phyloP scores from a whole-genome alignment of 768 basidiomycete species.

The Boletus subparvulus region DNA sequence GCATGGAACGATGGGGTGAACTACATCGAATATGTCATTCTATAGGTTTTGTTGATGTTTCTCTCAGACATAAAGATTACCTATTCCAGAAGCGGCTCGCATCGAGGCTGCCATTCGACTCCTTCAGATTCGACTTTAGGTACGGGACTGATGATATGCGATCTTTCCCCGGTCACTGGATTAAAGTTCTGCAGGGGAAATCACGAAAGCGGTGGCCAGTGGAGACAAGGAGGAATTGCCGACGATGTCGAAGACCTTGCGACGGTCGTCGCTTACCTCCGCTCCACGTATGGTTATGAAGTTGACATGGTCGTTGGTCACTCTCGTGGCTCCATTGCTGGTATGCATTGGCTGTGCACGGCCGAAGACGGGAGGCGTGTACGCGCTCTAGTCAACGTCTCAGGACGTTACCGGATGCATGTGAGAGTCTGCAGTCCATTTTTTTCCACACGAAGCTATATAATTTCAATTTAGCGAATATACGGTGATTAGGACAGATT shows the following conservation, averaged over 20 bases:
- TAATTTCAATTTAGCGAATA: slow-evolving; percentile 20
- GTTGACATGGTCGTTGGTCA: slow-evolving; percentile 74
- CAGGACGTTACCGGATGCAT: slow-evolving; percentile 77
- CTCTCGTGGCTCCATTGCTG: slow-evolving; percentile 72
- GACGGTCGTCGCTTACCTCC: slow-evolving; percentile 63
- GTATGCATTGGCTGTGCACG: slow-evolving; percentile 67
- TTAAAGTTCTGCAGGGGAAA: slow-evolving; percentile 52
- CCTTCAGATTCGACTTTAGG: slow-evolving; percentile 88
- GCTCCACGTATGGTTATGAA: slow-evolving; percentile 58
- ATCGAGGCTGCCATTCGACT: slow-evolving; percentile 63
- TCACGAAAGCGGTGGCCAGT: slow-evolving; percentile 70
- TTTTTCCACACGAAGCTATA: slow-evolving; percentile 4
- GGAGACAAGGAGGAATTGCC: slow-evolving; percentile 57
- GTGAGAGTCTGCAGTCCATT: slow-evolving; percentile 42
- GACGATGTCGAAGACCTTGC: slow-evolving; percentile 67
- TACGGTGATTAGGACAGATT: slow-evolving; percentile 21
- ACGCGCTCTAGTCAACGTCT: slow-evolving; percentile 66
- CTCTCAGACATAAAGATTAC: slow-evolving; percentile 78
- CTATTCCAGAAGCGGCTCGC: slow-evolving; percentile 77
- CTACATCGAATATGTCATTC: neutral
- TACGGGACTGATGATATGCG: slow-evolving; percentile 33
- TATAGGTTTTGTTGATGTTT: neutral
- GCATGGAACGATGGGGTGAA: slow-evolving; percentile 78
- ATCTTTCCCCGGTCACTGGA: neutral
- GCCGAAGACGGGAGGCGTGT: slow-evolving; percentile 56